These are phyloP conservation scores for Sisymbrium irio DNA, from an alignment of 345 rosid species.

Conservation along the genomic window DNA sequence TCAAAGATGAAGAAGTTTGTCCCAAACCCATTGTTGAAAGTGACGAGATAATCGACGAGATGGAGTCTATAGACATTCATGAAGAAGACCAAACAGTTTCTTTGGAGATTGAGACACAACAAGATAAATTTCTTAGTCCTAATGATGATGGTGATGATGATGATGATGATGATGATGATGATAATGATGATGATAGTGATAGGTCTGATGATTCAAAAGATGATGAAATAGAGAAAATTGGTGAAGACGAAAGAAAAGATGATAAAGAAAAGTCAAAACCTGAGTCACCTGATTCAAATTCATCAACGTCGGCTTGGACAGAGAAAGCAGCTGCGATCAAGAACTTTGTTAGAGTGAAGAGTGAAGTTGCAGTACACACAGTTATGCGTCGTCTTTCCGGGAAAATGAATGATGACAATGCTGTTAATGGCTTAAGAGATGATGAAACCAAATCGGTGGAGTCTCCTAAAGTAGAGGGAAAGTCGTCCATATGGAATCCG, in stretches of 20 bases:
- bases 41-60: constrained; percentile 22
- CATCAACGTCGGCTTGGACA: constrained; percentile 54
- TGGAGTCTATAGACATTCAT: constrained; percentile 30
- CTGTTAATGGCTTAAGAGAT: constrained; percentile 15
- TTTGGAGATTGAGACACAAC: not conserved
- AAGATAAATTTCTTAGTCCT: constrained; percentile 14
- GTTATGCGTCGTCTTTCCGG: constrained; percentile 56
- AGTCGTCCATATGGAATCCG: constrained; percentile 60
- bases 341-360: constrained; percentile 63
- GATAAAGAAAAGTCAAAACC: constrained; percentile 6
- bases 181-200: constrained; percentile 20
- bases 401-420: constrained; percentile 35
- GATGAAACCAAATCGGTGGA: constrained; percentile 38
- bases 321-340: constrained; percentile 65
- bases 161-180: constrained; percentile 16
- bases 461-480: constrained; percentile 42
- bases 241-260: constrained; percentile 33
- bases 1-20: not conserved
- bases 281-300: constrained; percentile 34
- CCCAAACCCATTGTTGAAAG: not conserved
- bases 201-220: constrained; percentile 22
- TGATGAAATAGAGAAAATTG: constrained; percentile 25
- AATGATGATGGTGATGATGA: constrained; percentile 21
- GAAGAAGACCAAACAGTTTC: constrained; percentile 6
- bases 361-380: constrained; percentile 59